Evolutionary conservation across 2,329 filamentous ascomycete species (phyloP).

Genomic region (Paraphoma sp.): DNA sequence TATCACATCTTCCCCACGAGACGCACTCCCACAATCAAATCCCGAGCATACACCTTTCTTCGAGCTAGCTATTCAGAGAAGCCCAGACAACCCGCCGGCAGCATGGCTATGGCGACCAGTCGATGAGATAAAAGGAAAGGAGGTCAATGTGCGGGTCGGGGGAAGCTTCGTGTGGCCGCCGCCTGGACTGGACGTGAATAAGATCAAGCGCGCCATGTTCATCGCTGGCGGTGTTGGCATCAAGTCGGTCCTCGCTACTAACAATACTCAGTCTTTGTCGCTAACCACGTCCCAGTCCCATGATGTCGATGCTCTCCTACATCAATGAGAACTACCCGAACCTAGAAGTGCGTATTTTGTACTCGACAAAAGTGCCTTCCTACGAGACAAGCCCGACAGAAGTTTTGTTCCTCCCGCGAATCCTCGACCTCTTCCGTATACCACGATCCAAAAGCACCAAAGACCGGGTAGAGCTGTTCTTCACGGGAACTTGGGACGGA

Average conservation of each 20-base stretch:
- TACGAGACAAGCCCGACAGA: slow-evolving; percentile 34
- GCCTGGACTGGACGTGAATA: slow-evolving; percentile 49
- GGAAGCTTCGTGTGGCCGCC: slow-evolving; percentile 85
- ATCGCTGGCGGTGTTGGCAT: slow-evolving; percentile 84
- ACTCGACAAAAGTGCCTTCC: slow-evolving; percentile 60
- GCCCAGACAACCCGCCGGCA: slow-evolving; percentile 73
- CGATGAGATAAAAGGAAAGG: slow-evolving; percentile 63
- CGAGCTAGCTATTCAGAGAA: slow-evolving; percentile 79
- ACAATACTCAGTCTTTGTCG: neutral
- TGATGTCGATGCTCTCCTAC: slow-evolving; percentile 75
- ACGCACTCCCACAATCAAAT: slow-evolving; percentile 48
- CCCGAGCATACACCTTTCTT: slow-evolving; percentile 58
- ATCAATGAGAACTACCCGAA: slow-evolving; percentile 56
- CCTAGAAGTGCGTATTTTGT: slow-evolving; percentile 65
- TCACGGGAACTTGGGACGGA: slow-evolving; percentile 44
- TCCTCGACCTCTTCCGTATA: slow-evolving; percentile 41
- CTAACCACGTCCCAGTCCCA: slow-evolving; percentile 58
- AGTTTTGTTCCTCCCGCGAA: slow-evolving; percentile 45
- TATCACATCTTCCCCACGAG: slow-evolving; percentile 76
- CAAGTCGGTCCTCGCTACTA: slow-evolving; percentile 60
- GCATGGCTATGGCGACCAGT: slow-evolving; percentile 73
- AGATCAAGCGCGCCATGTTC: slow-evolving; percentile 70
- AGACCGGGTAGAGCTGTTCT: slow-evolving; percentile 44
- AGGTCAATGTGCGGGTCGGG: slow-evolving; percentile 74
- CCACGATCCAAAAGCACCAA: slow-evolving; percentile 33